A percentile compares a stretch with the other conserved stretches of the same genome.
Evolutionary conservation across 768 basidiomycete genomes (phyloP).

Genomic region (Nevesoporus exiguus): DNA sequence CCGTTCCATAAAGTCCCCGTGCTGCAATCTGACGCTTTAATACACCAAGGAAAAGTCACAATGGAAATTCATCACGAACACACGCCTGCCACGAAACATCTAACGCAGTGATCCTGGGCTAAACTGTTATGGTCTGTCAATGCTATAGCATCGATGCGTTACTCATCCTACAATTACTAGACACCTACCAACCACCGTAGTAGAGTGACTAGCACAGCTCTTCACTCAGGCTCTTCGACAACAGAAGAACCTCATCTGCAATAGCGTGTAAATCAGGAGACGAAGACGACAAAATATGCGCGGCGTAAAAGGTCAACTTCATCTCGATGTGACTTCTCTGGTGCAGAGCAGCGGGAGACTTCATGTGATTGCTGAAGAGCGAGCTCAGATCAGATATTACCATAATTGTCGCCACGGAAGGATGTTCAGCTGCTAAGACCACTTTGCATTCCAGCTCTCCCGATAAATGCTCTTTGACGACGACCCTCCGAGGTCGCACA

Average conservation of each 20-base stretch:
- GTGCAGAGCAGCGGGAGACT: background rate
- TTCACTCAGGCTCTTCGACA: constrained; percentile 25
- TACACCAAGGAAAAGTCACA: background rate
- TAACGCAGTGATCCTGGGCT: background rate
- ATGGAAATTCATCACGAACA: background rate
- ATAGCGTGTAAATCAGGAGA: constrained; percentile 38
- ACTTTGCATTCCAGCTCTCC: background rate
- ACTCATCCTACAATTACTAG: background rate
- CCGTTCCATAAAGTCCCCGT: no score
- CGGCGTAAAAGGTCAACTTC: constrained; percentile 71
- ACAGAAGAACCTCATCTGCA: constrained; percentile 39
- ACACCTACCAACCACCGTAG: background rate
- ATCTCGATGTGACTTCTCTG: constrained; percentile 40
- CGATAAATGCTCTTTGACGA: background rate
- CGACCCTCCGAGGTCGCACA: constrained; percentile 43
- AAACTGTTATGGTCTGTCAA: background rate
- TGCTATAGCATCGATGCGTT: background rate
- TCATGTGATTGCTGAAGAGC: constrained; percentile 16
- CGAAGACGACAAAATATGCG: constrained; percentile 53
- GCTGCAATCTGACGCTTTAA: no score
- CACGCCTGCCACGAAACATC: background rate
- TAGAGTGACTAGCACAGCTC: constrained; percentile 7
- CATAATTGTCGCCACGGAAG: constrained; percentile 15
- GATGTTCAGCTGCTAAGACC: constrained; percentile 11
- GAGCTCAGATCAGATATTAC: constrained; percentile 26